Percentiles rank a stretch among this genome's conserved stretches.
phyloP scores from a whole-genome alignment of 164 flowering plant genomes.

The Euptelea pleiosperma region DNA sequence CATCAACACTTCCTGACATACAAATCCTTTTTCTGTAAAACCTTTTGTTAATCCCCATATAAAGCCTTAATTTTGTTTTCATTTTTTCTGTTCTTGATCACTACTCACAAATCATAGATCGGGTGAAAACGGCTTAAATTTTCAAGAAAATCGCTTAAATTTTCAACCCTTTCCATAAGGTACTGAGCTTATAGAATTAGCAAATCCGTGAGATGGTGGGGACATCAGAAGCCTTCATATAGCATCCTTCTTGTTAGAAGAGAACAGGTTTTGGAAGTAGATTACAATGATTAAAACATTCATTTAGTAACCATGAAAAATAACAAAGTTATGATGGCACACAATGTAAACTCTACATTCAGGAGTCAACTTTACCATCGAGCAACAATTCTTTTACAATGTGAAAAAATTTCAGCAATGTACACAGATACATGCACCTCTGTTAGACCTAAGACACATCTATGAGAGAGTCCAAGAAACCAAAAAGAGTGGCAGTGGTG shows the following conservation, averaged over 20 bases:
- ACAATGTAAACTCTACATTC: background rate
- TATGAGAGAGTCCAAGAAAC: background rate
- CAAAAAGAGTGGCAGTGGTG: background rate
- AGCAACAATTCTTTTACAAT: background rate
- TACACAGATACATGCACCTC: background rate
- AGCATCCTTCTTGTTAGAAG: background rate
- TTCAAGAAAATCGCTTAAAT: too few species aligned
- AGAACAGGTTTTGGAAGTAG: too few species aligned
- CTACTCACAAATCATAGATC: too few species aligned
- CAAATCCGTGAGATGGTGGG: too few species aligned
- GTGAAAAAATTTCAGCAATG: constrained; percentile 8
- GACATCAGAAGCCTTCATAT: background rate
- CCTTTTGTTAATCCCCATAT: too few species aligned
- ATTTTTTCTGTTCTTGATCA: background rate
- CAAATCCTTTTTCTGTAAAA: too few species aligned
- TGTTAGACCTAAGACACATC: constrained; percentile 8
- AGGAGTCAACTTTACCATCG: background rate
- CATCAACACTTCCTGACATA: too few species aligned
- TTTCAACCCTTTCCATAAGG: too few species aligned
- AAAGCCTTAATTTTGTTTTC: too few species aligned
- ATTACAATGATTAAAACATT: background rate
- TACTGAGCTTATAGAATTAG: too few species aligned
- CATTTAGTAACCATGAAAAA: background rate
- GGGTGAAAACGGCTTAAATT: too few species aligned
- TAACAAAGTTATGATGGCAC: too few species aligned